These are phyloP conservation scores for Capsicum baccatum DNA, from an alignment of 257 asterid genomes.

Conservation along the genomic window DNA sequence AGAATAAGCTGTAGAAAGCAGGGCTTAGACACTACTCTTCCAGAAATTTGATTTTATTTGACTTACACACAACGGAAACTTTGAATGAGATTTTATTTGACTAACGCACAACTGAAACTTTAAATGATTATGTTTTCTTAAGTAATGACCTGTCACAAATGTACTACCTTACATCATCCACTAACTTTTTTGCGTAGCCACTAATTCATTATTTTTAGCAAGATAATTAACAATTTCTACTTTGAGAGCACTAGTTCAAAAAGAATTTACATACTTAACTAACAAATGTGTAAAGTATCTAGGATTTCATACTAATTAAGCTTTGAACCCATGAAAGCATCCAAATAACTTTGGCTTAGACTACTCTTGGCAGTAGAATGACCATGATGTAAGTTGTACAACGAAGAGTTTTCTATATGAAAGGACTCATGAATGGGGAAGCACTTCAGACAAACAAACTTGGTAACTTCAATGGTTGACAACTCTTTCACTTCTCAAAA, in stretches of 20 bases:
- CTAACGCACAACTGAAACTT: not conserved
- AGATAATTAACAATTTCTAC: not conserved
- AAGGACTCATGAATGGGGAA: not conserved
- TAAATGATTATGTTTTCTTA: not conserved
- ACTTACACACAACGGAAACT: not conserved
- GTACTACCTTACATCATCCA: not conserved
- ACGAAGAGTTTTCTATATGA: not conserved
- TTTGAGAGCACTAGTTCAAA: not conserved
- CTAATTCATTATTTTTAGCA: not conserved
- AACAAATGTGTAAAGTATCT: not conserved
- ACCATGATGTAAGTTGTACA: not conserved
- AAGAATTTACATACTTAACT: not conserved
- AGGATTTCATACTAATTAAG: conserved; percentile 10
- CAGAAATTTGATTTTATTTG: not conserved
- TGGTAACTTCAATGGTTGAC: not conserved
- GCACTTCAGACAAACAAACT: not conserved
- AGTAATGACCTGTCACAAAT: not conserved
- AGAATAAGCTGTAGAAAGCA: not conserved
- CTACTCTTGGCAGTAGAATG: conserved; percentile 10
- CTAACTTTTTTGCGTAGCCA: not conserved
- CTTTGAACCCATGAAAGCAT: not conserved
- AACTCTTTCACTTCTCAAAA: not conserved
- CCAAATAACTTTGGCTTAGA: not conserved
- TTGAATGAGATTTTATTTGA: not conserved
- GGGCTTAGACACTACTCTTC: not conserved